Conservation (phyloP, 2,329 filamentous ascomycete species). For the Aspergillus sp. region DNA sequence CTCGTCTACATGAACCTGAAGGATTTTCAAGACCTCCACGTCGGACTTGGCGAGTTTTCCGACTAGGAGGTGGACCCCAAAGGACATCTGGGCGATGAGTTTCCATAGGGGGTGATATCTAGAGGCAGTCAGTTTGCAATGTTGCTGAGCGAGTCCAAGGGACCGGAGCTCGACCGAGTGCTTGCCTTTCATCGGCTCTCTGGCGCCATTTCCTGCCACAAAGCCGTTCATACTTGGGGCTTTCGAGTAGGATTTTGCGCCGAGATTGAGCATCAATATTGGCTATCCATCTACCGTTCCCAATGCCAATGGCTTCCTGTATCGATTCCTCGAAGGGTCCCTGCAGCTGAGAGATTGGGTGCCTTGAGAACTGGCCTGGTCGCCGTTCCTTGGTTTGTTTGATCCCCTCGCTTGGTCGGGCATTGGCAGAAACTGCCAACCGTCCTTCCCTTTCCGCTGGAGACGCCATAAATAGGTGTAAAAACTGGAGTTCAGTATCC, state of each 20-base stretch:
- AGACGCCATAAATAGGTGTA: constrained; percentile 12
- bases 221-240: constrained; percentile 67
- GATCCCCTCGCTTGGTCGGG: constrained; percentile 4
- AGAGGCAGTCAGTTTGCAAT: constrained; percentile 15
- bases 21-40: constrained; percentile 80
- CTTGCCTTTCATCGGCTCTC: constrained; percentile 62
- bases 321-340: constrained; percentile 51
- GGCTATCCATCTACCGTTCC: constrained; percentile 31
- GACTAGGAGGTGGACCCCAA: constrained; percentile 85
- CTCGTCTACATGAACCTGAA: constrained; percentile 91
- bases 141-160: background rate
- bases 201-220: constrained; percentile 76
- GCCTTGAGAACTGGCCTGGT: constrained; percentile 30
- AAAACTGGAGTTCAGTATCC: background rate
- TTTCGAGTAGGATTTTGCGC: constrained; percentile 68
- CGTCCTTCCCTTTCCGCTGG: constrained; percentile 1
- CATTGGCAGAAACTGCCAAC: constrained; percentile 8
- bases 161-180: background rate
- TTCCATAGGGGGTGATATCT: constrained; percentile 86
- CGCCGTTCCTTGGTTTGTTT: constrained; percentile 6
- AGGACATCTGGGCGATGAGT: constrained; percentile 86
- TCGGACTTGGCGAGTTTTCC: constrained; percentile 86
- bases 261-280: constrained; percentile 49
- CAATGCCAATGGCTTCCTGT: constrained; percentile 35
- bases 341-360: constrained; percentile 47